A percentile compares a stretch with the other conserved stretches of the same genome.
phyloP scores from a whole-genome alignment of 208 protist genomes.

The Angomonas ambiguus region DNA sequence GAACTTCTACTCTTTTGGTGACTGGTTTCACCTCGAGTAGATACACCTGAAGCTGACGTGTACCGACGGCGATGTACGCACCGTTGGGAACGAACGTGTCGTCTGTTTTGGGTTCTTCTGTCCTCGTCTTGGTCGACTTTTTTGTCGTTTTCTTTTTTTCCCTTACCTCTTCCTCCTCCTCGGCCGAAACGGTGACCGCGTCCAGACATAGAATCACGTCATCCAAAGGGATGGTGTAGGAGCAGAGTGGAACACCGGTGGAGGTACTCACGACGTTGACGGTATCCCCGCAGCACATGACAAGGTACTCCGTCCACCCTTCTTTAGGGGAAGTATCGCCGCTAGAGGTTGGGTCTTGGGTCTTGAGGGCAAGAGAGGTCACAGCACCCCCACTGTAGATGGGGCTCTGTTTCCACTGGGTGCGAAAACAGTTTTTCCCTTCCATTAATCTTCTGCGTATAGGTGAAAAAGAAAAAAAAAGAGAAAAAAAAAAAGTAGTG shows the following conservation, averaged over 20 bases:
- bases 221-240: slow-evolving; percentile 72
- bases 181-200: slow-evolving; percentile 46
- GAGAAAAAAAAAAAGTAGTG: background rate
- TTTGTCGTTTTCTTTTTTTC: slow-evolving; percentile 4
- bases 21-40: slow-evolving; percentile 46
- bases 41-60: slow-evolving; percentile 75
- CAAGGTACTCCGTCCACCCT: slow-evolving; percentile 40
- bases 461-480: background rate
- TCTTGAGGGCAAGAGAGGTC: slow-evolving; percentile 45
- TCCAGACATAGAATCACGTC: slow-evolving; percentile 84
- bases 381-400: slow-evolving; percentile 84
- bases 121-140: background rate
- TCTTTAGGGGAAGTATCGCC: background rate
- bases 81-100: slow-evolving; percentile 40
- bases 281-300: slow-evolving; percentile 78
- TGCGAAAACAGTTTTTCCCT: slow-evolving; percentile 87
- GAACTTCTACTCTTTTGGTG: background rate
- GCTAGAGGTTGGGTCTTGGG: background rate
- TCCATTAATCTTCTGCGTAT: slow-evolving; percentile 35
- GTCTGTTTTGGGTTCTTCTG: background rate
- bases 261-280: slow-evolving; percentile 63
- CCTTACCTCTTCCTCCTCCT: background rate
- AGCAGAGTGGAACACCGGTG: slow-evolving; percentile 55
- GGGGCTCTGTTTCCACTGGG: slow-evolving; percentile 74
- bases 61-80: slow-evolving; percentile 78